phyloP scores from a whole-genome alignment of 805 yeast species.

The Saturnispora galanensis region DNA sequence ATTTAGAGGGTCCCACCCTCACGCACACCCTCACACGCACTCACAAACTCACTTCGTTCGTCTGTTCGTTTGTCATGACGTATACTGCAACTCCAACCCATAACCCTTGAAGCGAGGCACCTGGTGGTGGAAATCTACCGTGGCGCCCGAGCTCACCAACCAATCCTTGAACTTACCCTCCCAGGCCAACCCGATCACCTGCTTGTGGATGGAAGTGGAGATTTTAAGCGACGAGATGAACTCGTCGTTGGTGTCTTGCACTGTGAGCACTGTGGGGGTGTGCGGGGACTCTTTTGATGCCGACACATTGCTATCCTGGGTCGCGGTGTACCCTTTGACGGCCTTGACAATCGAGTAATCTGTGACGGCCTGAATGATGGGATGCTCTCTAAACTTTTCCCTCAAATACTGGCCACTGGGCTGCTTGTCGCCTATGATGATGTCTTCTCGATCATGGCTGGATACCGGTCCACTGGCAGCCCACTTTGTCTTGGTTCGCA shows the following conservation, averaged over 20 bases:
- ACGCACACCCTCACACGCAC: neutral
- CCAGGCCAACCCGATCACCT: slow-evolving; percentile 62
- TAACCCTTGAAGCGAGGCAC: slow-evolving; percentile 40
- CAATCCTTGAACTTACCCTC: slow-evolving; percentile 81
- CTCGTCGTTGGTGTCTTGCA: slow-evolving; percentile 1
- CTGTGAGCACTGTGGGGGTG: neutral
- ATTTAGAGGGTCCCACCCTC: too few species aligned
- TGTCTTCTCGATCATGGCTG: neutral
- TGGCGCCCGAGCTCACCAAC: slow-evolving; percentile 65
- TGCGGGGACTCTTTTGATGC: neutral
- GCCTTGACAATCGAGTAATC: slow-evolving; percentile 6
- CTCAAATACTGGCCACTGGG: neutral
- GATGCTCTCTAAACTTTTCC: slow-evolving; percentile 5
- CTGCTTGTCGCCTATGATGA: neutral
- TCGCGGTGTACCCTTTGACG: neutral
- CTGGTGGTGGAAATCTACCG: slow-evolving; percentile 34
- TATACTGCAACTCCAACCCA: slow-evolving; percentile 55
- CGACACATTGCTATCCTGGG: neutral
- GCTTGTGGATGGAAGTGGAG: slow-evolving; percentile 58
- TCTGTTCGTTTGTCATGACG: slow-evolving; percentile 30
- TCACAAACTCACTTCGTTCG: neutral
- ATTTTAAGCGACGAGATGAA: slow-evolving; percentile 56
- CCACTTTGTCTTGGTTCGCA: slow-evolving; percentile 33
- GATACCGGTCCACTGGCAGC: neutral
- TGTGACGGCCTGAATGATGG: slow-evolving; percentile 4